Base-by-base conservation (phyloP, 441 rosid genomes). In the Gossypium gossypioides region DNA sequence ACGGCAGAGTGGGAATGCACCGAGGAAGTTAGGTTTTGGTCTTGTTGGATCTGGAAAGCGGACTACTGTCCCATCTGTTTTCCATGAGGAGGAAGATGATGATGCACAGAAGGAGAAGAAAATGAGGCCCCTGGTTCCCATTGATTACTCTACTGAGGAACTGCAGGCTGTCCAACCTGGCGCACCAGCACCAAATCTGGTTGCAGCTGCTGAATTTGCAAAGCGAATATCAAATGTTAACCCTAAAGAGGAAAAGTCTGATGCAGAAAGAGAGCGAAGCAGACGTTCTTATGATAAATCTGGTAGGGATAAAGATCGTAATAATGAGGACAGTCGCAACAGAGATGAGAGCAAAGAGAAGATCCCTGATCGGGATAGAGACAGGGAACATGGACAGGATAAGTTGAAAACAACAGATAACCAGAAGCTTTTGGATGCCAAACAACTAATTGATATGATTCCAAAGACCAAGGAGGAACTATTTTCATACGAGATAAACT, bases 391-490 rank as follows among this genome's bases (percentile, higher is more conserved):
- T 67, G 97, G 92, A 51, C 72, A 66, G 10, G 92, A 84, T 76
- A 91, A 86, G 75, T 84, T 76, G 66, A 95, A 86, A 87, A 75
- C 84, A 25, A 80, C 89, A 52, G 96, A 91, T 77, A 92, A 83
- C 71, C 91, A 86, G 86, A 93, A 93, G 78, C 88, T 92, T 78
- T 72, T 89, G 84, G 93, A 95, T 83, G 98, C 99, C 5, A 95
- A 95, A 77, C 99, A 95, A 75, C 77, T 95, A 85, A 95, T 95
- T 66, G 99, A 95, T 85, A 92, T 91, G 89, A 95, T 92, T 75
- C 98, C 99, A 9, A 91, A 91, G 83, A 95, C 96, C 37, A 95
- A 95, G 93, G 97, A 92, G 70, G 99, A 91, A 77, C 81, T 92
- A 67, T 95, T 95, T 79, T 86, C 92, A 1, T 88, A 86, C 51